These are phyloP conservation scores for Sporothrix brasiliensis DNA, from an alignment of 2,329 filamentous ascomycete genomes.

Conservation along the genomic window DNA sequence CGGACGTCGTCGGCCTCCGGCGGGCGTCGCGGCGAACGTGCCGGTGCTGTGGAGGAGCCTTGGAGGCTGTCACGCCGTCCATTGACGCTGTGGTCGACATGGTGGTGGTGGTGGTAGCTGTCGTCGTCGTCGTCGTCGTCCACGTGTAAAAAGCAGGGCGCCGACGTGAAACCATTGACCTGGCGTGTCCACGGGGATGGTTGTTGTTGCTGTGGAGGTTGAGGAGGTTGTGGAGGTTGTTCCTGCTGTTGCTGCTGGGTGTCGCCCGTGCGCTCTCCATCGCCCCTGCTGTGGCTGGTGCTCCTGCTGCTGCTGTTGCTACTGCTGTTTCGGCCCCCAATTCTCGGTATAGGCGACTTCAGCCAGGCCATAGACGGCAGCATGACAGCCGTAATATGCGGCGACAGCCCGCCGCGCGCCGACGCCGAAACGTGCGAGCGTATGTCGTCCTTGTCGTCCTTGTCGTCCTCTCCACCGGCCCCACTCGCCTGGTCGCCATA, in stretches of 20 bases:
- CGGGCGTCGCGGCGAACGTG: neutral
- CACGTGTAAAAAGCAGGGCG: neutral
- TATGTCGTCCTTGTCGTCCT: neutral
- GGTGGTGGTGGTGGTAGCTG: too few relatives aligned
- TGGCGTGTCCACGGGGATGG: neutral
- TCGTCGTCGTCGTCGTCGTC: conserved; percentile 3
- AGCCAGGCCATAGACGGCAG: neutral
- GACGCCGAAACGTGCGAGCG: neutral
- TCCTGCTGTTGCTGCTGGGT: neutral
- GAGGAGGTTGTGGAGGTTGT: neutral
- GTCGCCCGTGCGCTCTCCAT: neutral
- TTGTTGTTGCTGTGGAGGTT: neutral
- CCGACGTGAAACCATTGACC: neutral
- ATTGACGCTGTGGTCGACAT: too few relatives aligned
- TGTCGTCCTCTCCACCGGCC: too few relatives aligned
- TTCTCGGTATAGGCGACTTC: neutral
- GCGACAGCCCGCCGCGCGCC: conserved; percentile 7
- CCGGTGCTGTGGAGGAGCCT: neutral
- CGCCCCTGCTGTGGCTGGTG: neutral
- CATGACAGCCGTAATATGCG: conserved; percentile 21
- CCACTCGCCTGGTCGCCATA: neutral
- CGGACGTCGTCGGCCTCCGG: conserved; percentile 20
- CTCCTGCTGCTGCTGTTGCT: neutral
- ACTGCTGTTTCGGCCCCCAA: neutral
- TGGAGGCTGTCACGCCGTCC: neutral